Percentiles rank a stretch among this genome's conserved stretches.
Evolutionary conservation across 1,284 basidiomycete species (phyloP).

Genomic region (Ceratobasidium sp.): DNA sequence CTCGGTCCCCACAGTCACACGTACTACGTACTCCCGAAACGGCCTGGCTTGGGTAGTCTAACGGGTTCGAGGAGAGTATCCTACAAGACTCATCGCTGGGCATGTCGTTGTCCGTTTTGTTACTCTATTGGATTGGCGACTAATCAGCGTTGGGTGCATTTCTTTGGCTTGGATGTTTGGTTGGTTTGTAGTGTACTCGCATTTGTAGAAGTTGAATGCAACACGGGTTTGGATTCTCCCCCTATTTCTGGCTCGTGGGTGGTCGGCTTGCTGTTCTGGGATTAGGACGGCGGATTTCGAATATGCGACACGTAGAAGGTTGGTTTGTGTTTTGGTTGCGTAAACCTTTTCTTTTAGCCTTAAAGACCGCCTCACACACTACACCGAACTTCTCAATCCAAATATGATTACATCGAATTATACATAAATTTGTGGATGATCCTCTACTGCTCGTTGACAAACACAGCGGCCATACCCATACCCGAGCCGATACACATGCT

Average conservation of each 20-base stretch:
- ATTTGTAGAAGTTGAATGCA: too few species aligned
- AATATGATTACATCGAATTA: constrained; percentile 18
- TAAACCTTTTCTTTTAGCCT: too few species aligned
- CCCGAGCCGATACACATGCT: constrained; percentile 97
- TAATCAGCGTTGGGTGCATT: constrained; percentile 46
- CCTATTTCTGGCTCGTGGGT: too few species aligned
- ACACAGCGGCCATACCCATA: constrained; percentile 80
- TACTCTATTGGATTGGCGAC: constrained; percentile 43
- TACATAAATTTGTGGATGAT: not conserved
- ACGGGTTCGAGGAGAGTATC: constrained; percentile 27
- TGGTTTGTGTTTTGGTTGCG: too few species aligned
- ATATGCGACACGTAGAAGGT: too few species aligned
- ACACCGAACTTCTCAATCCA: not conserved
- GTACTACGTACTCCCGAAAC: not conserved
- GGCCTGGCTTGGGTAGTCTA: not conserved
- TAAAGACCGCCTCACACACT: not conserved
- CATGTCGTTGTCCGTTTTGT: constrained; percentile 43
- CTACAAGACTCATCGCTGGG: constrained; percentile 33
- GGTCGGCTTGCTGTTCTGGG: too few species aligned
- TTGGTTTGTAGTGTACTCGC: too few species aligned
- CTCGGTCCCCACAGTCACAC: constrained; percentile 34
- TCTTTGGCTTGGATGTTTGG: not conserved
- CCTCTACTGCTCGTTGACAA: constrained; percentile 74
- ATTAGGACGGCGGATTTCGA: too few species aligned
- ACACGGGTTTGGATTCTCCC: too few species aligned